These are phyloP conservation scores for Apocynum venetum DNA, from an alignment of 257 asterid species.

Conservation along the genomic window DNA sequence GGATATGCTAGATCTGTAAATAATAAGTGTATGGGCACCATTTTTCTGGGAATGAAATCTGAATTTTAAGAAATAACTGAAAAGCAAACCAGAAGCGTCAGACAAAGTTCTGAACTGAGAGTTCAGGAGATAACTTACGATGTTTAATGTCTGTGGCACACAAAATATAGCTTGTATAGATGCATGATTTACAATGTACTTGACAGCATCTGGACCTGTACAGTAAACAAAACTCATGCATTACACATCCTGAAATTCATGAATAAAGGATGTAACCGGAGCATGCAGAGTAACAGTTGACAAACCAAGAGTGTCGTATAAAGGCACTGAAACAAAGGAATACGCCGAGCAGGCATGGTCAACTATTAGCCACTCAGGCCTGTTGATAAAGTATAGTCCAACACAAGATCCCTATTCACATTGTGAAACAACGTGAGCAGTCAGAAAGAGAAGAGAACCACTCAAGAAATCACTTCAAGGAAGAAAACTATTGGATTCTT, in stretches of 20 bases:
- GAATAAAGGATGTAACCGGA: neutral
- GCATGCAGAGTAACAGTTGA: constrained; percentile 1
- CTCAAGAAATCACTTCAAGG: neutral
- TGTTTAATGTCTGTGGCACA: constrained; percentile 40
- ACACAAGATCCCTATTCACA: constrained; percentile 52
- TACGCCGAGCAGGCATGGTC: constrained; percentile 80
- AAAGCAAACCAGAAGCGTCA: neutral
- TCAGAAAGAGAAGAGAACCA: constrained; percentile 7
- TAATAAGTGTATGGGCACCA: neutral
- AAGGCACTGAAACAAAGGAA: constrained; percentile 59
- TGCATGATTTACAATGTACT: constrained; percentile 62
- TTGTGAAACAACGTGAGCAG: constrained; percentile 6
- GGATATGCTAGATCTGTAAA: no score
- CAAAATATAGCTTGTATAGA: constrained; percentile 56
- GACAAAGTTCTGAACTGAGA: neutral
- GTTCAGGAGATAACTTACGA: constrained; percentile 32
- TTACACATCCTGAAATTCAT: neutral
- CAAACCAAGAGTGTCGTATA: constrained; percentile 73
- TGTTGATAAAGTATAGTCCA: constrained; percentile 61
- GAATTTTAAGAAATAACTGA: neutral
- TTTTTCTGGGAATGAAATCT: neutral
- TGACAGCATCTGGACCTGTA: constrained; percentile 77
- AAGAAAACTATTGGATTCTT: neutral
- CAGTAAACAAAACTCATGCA: constrained; percentile 7
- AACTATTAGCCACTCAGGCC: constrained; percentile 66